Evolutionary conservation across 2,329 filamentous ascomycete genomes (phyloP), one percentile per base, ranked within the genome.

Genomic region (Fusarium zealandicum): DNA sequence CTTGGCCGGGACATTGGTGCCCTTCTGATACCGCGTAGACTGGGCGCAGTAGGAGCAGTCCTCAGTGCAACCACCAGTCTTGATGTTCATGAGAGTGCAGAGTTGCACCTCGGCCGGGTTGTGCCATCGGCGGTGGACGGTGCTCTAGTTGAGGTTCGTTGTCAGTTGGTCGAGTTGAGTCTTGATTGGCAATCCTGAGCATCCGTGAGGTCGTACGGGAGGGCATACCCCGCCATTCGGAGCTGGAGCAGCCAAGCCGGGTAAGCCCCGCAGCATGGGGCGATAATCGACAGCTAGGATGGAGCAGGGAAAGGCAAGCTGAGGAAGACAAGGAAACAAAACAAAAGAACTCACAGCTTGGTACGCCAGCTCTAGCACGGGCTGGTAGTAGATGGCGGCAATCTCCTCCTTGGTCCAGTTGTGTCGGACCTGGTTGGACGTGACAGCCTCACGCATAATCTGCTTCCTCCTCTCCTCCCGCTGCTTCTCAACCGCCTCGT

Each of bases 21-120:
- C 90, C 31, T 90, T 80, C 53, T 82, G 76, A 81, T 96, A 89
- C 20, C 90, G 88, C 6, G 90, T 92, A 5, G 92, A 93, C 75
- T 96, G 92, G 3, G 92, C 90, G 73, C 92, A 96, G 83, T 96
- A 96, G 18, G 89, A 91, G 77, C 92, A 96, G 75, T 96, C 92
- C 74, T 96, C 92, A 65, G 86, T 92, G 76, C 92, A 96, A 40
- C 92, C 92, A 48, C 92, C 92, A 8, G 91, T 96, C 73, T 96
- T 96, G 80, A 96, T 96, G 80, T 96, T 96, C 90, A 96, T 96
- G 53, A 96, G 81, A 0, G 92, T 96, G 78, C 92, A 96, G 75
- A 96, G 89, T 75, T 96, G 92, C 59, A 96, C 90, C 22, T 90
- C 87, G 39, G 87, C 81, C 6, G 92, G 90, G 69, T 90, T 84